Evolutionary conservation across 108 stramenopile species (phyloP).

Genomic region (Cyclotella sp.): DNA sequence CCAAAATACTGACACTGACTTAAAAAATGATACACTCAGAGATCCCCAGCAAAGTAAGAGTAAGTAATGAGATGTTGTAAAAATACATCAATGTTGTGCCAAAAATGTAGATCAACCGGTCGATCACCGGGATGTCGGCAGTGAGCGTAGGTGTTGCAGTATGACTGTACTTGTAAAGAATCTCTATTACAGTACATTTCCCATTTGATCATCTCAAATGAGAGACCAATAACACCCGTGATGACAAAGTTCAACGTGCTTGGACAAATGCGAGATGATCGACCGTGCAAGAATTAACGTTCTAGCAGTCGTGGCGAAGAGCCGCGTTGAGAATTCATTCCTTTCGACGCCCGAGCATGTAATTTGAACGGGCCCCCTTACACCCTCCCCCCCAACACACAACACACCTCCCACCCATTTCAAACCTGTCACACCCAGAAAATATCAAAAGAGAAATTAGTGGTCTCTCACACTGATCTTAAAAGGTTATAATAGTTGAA

Average conservation of each 20-base stretch:
- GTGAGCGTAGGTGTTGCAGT: neutral
- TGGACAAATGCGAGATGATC: slow-evolving; percentile 47
- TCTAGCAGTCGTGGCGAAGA: slow-evolving; percentile 45
- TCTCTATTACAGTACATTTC: slow-evolving; percentile 47
- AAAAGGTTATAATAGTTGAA: too few species aligned
- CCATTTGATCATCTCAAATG: slow-evolving; percentile 40
- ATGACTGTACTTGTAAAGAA: slow-evolving; percentile 53
- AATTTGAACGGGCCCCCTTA: slow-evolving; percentile 49
- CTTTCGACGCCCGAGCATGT: slow-evolving; percentile 39
- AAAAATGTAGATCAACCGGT: too few species aligned
- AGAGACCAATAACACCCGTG: slow-evolving; percentile 38
- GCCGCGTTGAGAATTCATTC: slow-evolving; percentile 47
- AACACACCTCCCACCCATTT: too few species aligned
- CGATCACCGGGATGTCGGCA: too few species aligned
- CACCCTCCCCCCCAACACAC: slow-evolving; percentile 1
- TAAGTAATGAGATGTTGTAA: too few species aligned
- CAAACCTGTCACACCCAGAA: too few species aligned
- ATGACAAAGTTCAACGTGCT: slow-evolving; percentile 33
- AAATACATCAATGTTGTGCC: too few species aligned
- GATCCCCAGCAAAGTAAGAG: too few species aligned
- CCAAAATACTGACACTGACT: too few species aligned
- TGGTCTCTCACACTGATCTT: too few species aligned
- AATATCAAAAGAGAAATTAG: too few species aligned
- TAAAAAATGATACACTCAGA: too few species aligned
- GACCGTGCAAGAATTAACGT: slow-evolving; percentile 8